phyloP scores from a whole-genome alignment of 2,329 filamentous ascomycete genomes.

The Neofusicoccum ribis region DNA sequence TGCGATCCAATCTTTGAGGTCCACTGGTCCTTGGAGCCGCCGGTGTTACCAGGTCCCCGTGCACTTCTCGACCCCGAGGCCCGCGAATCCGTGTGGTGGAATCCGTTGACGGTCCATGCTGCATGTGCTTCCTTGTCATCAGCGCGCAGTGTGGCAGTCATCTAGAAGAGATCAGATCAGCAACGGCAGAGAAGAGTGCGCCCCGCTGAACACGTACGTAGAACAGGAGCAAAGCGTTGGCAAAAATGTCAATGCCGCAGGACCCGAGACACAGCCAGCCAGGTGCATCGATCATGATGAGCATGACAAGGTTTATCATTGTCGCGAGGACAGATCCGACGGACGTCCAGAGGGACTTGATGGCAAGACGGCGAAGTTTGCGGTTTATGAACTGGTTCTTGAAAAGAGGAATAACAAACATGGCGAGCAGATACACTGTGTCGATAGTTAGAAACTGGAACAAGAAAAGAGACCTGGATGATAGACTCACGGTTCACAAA shows the following conservation, averaged over 20 bases:
- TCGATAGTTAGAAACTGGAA: not conserved
- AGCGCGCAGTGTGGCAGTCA: not conserved
- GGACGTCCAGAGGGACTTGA: not conserved
- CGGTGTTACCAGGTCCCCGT: no score
- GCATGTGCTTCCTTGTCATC: not conserved
- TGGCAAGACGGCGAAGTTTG: not conserved
- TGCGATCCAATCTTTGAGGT: not conserved
- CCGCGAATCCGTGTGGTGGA: not conserved
- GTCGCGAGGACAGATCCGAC: not conserved
- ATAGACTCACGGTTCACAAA: not conserved
- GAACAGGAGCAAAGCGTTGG: not conserved
- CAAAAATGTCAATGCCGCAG: not conserved
- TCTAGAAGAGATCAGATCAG: not conserved
- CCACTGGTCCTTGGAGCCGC: not conserved
- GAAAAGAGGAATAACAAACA: constrained; percentile 5
- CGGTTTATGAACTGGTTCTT: not conserved
- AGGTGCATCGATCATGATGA: constrained; percentile 1
- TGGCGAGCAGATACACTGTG: not conserved
- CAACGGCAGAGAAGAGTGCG: no score
- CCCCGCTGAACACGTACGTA: not conserved
- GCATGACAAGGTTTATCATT: not conserved
- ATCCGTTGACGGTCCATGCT: not conserved
- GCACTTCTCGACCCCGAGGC: not conserved
- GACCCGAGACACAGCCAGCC: not conserved
- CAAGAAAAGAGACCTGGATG: not conserved